These are phyloP conservation scores for Rubroshorea leprosula DNA, from an alignment of 345 rosid species.

Conservation along the genomic window DNA sequence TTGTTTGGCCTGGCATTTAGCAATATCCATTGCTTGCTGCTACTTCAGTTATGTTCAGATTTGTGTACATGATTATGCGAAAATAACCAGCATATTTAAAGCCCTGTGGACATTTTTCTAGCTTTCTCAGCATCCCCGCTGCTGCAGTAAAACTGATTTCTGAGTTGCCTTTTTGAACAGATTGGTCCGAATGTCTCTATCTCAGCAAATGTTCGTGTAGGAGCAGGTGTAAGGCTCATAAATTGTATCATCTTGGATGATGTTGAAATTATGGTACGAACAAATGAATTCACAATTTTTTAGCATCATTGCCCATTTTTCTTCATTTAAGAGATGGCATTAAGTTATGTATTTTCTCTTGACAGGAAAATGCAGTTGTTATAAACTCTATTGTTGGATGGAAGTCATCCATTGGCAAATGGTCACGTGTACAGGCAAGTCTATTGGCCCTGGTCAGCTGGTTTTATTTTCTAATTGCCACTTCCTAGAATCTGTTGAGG, in stretches of 20 bases:
- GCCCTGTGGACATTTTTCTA: background rate
- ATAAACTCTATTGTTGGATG: conserved; percentile 70
- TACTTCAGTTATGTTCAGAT: too few species aligned
- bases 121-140: background rate
- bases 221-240: conserved; percentile 61
- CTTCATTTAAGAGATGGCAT: background rate
- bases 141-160: background rate
- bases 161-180: conserved; percentile 23
- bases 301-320: background rate
- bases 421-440: conserved; percentile 84
- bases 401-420: conserved; percentile 74
- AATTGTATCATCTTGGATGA: conserved; percentile 73
- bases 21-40: background rate
- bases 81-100: too few species aligned
- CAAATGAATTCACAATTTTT: background rate
- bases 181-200: conserved; percentile 61
- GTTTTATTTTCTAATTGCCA: background rate
- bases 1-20: background rate
- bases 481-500: too few species aligned
- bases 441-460: background rate
- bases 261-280: conserved; percentile 56
- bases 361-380: conserved; percentile 74
- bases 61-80: too few species aligned
- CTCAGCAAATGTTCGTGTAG: conserved; percentile 60
- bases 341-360: conserved; percentile 4